Conservation (phyloP, 106 monocot species). For the Phalaenopsis aphrodite region DNA sequence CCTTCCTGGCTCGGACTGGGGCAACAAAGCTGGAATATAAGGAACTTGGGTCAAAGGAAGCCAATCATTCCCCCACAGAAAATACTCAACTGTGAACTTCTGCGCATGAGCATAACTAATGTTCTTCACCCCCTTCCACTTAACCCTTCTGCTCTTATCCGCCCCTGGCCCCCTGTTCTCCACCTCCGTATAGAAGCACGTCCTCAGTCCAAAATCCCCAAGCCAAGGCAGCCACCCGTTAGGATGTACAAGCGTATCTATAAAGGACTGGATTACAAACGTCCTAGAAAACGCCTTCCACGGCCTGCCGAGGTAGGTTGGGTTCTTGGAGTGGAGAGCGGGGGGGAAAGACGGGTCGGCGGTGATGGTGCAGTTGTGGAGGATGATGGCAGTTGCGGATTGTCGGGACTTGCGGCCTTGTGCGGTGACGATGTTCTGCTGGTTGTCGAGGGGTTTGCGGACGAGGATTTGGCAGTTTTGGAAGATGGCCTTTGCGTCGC, state of each 20-base stretch:
- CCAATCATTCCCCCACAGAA: constrained; percentile 27
- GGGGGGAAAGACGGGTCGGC: constrained; percentile 31
- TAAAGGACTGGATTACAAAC: constrained; percentile 22
- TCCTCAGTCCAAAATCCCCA: constrained; percentile 11
- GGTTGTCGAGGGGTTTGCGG: constrained; percentile 55
- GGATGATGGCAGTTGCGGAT: constrained; percentile 34
- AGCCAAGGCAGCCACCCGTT: constrained; percentile 41
- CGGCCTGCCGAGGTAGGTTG: constrained; percentile 43
- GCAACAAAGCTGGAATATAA: constrained; percentile 28
- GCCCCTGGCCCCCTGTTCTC: constrained; percentile 41
- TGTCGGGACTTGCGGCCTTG: constrained; percentile 45
- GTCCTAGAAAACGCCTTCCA: constrained; percentile 48
- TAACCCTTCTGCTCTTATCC: constrained; percentile 23
- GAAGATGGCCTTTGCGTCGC: constrained; percentile 41
- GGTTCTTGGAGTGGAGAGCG: constrained; percentile 8
- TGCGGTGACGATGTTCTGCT: constrained; percentile 76
- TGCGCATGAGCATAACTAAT: constrained; percentile 15
- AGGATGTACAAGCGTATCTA: constrained; percentile 31
- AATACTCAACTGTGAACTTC: constrained; percentile 24
- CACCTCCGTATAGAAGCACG: constrained; percentile 40
- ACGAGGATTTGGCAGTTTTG: constrained; percentile 63
- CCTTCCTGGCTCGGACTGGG: neutral
- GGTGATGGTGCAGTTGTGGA: constrained; percentile 62
- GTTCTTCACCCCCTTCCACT: constrained; percentile 34
- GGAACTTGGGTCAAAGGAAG: constrained; percentile 25